Conservation (phyloP, 2,329 filamentous ascomycete genomes). For the Fusarium goolgardi region DNA sequence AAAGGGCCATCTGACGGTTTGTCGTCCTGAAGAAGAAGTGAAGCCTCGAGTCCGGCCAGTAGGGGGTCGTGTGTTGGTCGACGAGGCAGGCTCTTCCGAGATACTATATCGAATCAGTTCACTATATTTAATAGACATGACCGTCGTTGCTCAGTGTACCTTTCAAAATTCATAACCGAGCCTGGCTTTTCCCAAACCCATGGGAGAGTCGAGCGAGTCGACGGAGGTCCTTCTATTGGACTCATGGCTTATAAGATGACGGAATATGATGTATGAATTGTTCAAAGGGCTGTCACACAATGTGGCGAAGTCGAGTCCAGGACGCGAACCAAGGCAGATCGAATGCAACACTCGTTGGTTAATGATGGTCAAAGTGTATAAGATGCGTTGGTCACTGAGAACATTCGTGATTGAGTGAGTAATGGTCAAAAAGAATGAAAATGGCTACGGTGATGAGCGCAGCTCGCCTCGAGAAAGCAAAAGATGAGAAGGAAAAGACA, state of each 20-base stretch:
- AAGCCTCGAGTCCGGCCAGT: constrained; percentile 44
- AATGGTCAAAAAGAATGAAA: constrained; percentile 23
- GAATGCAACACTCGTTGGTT: constrained; percentile 39
- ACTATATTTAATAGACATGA: constrained; percentile 16
- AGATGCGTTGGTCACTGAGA: constrained; percentile 30
- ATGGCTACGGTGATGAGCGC: constrained; percentile 42
- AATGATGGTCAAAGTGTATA: constrained; percentile 25
- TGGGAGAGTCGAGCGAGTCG: constrained; percentile 39
- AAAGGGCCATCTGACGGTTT: constrained; percentile 46
- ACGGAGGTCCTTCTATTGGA: constrained; percentile 44
- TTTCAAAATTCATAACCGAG: constrained; percentile 45
- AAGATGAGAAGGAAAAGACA: constrained; percentile 22
- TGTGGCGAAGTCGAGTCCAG: constrained; percentile 16
- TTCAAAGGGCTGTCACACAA: constrained; percentile 22
- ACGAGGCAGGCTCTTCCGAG: constrained; percentile 43
- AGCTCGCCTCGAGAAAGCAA: constrained; percentile 40
- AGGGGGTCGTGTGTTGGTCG: constrained; percentile 29
- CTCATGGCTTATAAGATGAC: constrained; percentile 20
- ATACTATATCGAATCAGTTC: constrained; percentile 37
- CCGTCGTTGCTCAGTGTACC: constrained; percentile 28
- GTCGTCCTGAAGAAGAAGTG: constrained; percentile 45
- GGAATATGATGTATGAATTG: constrained; percentile 15
- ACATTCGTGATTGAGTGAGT: constrained; percentile 1
- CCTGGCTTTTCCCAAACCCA: constrained; percentile 43
- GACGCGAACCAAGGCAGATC: constrained; percentile 20